Conservation (phyloP, 2,329 filamentous ascomycete genomes). For the Cordyceps militaris region DNA sequence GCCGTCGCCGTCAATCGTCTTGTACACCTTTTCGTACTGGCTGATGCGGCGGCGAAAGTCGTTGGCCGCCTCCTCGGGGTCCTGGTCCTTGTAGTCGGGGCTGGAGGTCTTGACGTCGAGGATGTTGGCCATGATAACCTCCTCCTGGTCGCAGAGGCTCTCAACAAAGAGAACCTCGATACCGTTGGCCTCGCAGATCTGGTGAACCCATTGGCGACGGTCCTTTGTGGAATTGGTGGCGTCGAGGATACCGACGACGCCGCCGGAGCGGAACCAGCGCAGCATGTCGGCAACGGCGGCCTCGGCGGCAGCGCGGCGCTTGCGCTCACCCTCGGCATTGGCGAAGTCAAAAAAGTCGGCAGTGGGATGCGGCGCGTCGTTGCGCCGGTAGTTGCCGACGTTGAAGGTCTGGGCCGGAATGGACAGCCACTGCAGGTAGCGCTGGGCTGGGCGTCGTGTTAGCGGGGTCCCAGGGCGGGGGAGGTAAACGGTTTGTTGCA, state of each 20-base stretch:
- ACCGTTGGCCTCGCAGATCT: constrained; percentile 65
- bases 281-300: constrained; percentile 92
- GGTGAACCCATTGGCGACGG: constrained; percentile 83
- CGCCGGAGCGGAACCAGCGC: constrained; percentile 75
- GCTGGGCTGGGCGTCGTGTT: constrained; percentile 54
- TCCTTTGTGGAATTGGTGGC: constrained; percentile 94
- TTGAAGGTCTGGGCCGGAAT: constrained; percentile 95
- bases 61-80: constrained; percentile 81
- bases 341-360: constrained; percentile 93
- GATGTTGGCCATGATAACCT: constrained; percentile 96
- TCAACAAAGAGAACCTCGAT: constrained; percentile 95
- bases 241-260: constrained; percentile 88
- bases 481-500: neutral
- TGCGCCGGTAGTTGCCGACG: constrained; percentile 89
- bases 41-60: constrained; percentile 93
- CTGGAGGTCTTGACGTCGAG: constrained; percentile 95
- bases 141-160: constrained; percentile 92
- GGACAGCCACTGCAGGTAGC: constrained; percentile 94
- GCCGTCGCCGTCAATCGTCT: constrained; percentile 73
- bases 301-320: constrained; percentile 81
- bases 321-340: constrained; percentile 84
- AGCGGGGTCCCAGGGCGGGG: neutral
- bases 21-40: constrained; percentile 96
- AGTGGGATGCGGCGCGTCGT: constrained; percentile 79
- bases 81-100: constrained; percentile 89